A percentile compares a stretch with the other conserved stretches of the same genome.
Conservation (phyloP, 768 basidiomycete species). For the Lentinula sp. region DNA sequence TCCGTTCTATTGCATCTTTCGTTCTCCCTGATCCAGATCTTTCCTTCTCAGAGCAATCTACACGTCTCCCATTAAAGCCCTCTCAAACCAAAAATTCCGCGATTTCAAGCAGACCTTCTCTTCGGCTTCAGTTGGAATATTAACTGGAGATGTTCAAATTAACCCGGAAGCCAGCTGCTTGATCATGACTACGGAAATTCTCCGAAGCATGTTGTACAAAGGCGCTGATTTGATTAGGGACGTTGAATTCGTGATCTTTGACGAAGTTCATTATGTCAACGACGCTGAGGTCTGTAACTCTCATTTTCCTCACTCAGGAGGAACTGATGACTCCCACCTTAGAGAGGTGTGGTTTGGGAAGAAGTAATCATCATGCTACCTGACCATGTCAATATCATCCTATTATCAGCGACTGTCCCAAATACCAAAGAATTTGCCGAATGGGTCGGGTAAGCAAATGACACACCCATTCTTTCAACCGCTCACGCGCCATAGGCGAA, state of each 20-base stretch:
- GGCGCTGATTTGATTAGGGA: constrained; percentile 98
- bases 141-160: constrained; percentile 98
- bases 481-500: constrained; percentile 54
- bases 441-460: constrained; percentile 85
- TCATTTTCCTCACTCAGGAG: not conserved
- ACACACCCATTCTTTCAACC: not conserved
- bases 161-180: constrained; percentile 97
- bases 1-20: not conserved
- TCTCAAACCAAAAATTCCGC: constrained; percentile 98
- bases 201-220: constrained; percentile 97
- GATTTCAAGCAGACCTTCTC: constrained; percentile 98
- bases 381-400: constrained; percentile 96
- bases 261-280: constrained; percentile 99
- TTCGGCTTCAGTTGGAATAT: constrained; percentile 84
- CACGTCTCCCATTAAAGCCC: constrained; percentile 96
- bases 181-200: constrained; percentile 97
- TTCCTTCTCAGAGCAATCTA: constrained; percentile 77
- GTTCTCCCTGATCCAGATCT: constrained; percentile 8
- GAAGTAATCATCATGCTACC: constrained; percentile 99
- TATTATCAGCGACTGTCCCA: constrained; percentile 95
- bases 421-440: constrained; percentile 98
- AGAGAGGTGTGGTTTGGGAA: constrained; percentile 99
- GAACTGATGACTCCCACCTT: constrained; percentile 5
- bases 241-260: constrained; percentile 99
- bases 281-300: constrained; percentile 77